Percentiles rank a stretch among this genome's conserved stretches.
These are phyloP conservation scores for Xylariaceae sp. DNA, from an alignment of 2,329 filamentous ascomycete species.

Conservation along the genomic window DNA sequence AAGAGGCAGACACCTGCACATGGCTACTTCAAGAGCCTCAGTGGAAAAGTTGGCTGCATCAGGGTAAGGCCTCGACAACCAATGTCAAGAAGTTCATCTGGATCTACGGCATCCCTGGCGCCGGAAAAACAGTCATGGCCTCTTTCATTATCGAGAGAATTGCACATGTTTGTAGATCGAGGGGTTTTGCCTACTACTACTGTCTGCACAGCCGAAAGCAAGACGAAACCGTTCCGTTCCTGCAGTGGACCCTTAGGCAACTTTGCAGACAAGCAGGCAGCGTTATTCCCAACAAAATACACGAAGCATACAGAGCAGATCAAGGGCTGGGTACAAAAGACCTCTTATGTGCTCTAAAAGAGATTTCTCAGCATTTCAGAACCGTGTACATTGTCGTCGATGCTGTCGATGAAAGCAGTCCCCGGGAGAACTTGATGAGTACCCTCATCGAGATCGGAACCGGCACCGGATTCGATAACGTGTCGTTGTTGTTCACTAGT, in stretches of 20 bases:
- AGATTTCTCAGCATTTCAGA: conserved; percentile 17
- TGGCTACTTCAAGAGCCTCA: conserved; percentile 5
- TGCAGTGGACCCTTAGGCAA: conserved; percentile 24
- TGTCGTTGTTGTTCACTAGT: conserved; percentile 29
- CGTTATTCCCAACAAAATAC: conserved; percentile 17
- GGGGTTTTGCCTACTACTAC: conserved; percentile 29
- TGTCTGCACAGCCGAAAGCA: conserved; percentile 25
- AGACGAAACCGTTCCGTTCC: conserved; percentile 27
- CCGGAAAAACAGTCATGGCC: conserved; percentile 29
- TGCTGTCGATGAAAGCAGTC: conserved; percentile 30
- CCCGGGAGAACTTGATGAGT: conserved; percentile 16
- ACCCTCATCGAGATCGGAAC: conserved; percentile 24
- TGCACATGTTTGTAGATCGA: conserved; percentile 13
- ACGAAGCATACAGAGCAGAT: conserved; percentile 5
- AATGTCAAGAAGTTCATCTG: conserved; percentile 11
- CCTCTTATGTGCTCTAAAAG: conserved; percentile 19
- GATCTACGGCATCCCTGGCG: conserved; percentile 22
- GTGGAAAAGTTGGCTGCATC: conserved; percentile 6
- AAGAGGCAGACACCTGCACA: too few relatives aligned
- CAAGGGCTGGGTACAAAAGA: conserved; percentile 11
- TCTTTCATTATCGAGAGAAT: conserved; percentile 25
- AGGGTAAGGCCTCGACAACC: not conserved
- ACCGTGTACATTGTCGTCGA: conserved; percentile 27
- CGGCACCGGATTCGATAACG: conserved; percentile 16
- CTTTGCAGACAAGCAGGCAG: conserved; percentile 20